phyloP scores from a whole-genome alignment of 441 rosid species.

The Aquilaria agallochum region DNA sequence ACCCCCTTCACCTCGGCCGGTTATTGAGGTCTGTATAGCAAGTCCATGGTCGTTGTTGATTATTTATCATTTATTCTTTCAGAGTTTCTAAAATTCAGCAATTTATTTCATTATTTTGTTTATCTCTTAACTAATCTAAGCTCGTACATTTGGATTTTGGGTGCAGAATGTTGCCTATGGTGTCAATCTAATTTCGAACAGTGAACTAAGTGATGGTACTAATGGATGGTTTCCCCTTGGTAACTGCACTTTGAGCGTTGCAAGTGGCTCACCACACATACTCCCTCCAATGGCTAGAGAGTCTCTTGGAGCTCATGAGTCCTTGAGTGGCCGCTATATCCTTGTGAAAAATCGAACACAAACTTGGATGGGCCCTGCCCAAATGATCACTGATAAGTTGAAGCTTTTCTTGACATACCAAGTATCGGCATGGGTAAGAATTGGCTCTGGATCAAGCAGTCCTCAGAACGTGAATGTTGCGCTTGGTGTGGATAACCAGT shows the following conservation, averaged over 20 bases:
- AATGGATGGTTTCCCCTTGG: slow-evolving; percentile 88
- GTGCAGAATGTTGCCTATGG: slow-evolving; percentile 69
- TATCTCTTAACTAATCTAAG: slow-evolving; percentile 6
- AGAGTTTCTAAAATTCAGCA: slow-evolving; percentile 3
- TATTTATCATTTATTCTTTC: slow-evolving; percentile 3
- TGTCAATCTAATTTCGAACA: slow-evolving; percentile 59
- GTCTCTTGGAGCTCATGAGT: slow-evolving; percentile 63
- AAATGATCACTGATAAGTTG: slow-evolving; percentile 72
- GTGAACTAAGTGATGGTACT: slow-evolving; percentile 47
- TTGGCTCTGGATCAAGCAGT: slow-evolving; percentile 48
- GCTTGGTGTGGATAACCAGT: slow-evolving; percentile 76
- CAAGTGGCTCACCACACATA: slow-evolving; percentile 74
- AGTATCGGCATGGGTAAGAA: slow-evolving; percentile 90
- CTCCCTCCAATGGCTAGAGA: slow-evolving; percentile 89
- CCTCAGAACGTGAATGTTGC: slow-evolving; percentile 87
- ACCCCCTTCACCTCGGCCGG: slow-evolving; percentile 61
- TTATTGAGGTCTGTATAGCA: slow-evolving; percentile 50
- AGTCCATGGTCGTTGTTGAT: background rate
- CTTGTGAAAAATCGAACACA: slow-evolving; percentile 67
- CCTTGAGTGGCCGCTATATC: slow-evolving; percentile 67
- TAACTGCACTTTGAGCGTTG: slow-evolving; percentile 54
- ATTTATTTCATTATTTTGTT: slow-evolving; percentile 6
- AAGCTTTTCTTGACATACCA: slow-evolving; percentile 83
- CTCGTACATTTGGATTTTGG: slow-evolving; percentile 4
- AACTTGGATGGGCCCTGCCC: slow-evolving; percentile 97